A percentile compares a stretch with the other conserved stretches of the same genome.
These are phyloP conservation scores for Pseudocercospora vitis DNA, from an alignment of 2,329 filamentous ascomycete genomes.

Conservation along the genomic window DNA sequence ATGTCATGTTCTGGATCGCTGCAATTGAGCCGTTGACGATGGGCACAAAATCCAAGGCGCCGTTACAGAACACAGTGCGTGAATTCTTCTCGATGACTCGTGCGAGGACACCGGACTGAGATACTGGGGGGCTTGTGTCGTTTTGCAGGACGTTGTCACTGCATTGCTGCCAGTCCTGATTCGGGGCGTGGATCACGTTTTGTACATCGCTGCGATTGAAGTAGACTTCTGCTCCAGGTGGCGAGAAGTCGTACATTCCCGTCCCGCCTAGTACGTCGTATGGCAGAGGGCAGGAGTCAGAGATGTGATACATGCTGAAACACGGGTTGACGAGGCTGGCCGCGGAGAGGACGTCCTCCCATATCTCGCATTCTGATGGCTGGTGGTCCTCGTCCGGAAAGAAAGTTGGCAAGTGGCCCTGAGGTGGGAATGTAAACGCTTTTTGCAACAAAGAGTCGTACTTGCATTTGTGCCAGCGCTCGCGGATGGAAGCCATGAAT, in stretches of 20 bases:
- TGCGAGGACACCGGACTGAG: constrained; percentile 61
- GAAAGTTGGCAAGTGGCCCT: constrained; percentile 56
- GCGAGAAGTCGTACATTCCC: not conserved
- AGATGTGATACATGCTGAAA: constrained; percentile 38
- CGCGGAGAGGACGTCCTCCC: constrained; percentile 54
- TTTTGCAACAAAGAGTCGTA: constrained; percentile 61
- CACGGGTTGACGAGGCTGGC: constrained; percentile 34
- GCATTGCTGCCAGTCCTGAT: constrained; percentile 67
- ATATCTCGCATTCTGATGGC: not conserved
- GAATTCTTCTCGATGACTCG: constrained; percentile 71
- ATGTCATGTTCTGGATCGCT: constrained; percentile 79
- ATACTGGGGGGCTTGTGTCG: constrained; percentile 58
- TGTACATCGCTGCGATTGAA: constrained; percentile 40
- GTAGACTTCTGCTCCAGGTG: constrained; percentile 22
- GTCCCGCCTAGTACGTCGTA: not conserved
- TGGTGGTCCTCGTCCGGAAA: not conserved
- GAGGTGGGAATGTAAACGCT: constrained; percentile 68
- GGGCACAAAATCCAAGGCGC: constrained; percentile 67
- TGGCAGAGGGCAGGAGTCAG: constrained; percentile 30
- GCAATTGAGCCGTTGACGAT: constrained; percentile 69
- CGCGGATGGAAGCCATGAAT: constrained; percentile 55
- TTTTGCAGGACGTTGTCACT: constrained; percentile 48
- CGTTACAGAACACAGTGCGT: constrained; percentile 73
- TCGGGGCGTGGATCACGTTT: constrained; percentile 43
- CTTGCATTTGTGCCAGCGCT: constrained; percentile 56